Percentiles rank a stretch among this genome's conserved stretches.
Conservation (phyloP, 768 basidiomycete genomes). For the Cystobasidium ongulense region DNA sequence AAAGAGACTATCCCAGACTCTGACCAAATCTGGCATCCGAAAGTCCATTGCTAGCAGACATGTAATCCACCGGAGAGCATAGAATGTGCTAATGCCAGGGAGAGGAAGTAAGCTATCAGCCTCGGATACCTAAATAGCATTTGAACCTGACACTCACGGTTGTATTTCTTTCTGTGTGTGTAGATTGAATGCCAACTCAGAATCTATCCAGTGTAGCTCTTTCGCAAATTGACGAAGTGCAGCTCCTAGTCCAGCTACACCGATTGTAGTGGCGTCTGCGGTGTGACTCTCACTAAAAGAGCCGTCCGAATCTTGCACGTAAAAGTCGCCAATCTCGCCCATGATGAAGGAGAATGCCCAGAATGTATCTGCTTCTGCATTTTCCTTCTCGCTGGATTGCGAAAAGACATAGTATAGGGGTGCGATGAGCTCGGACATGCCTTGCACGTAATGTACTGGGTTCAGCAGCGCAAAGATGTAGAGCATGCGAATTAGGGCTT, state of each 20-base stretch:
- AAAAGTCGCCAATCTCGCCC: slow-evolving; percentile 27
- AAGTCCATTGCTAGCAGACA: slow-evolving; percentile 26
- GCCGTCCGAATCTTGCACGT: slow-evolving; percentile 29
- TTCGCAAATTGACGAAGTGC: slow-evolving; percentile 14
- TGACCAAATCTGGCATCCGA: slow-evolving; percentile 24
- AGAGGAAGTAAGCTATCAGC: too few relatives aligned
- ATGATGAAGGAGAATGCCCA: slow-evolving; percentile 25
- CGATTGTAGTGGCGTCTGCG: background rate
- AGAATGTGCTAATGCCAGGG: slow-evolving; percentile 24
- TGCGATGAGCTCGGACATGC: slow-evolving; percentile 30
- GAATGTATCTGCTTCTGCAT: slow-evolving; percentile 30
- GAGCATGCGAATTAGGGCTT: slow-evolving; percentile 17
- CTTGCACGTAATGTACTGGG: slow-evolving; percentile 29
- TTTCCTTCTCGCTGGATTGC: background rate
- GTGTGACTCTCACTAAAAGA: background rate
- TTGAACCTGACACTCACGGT: slow-evolving; percentile 14
- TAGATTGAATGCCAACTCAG: slow-evolving; percentile 10
- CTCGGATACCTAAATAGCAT: too few relatives aligned
- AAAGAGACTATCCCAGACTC: slow-evolving; percentile 26
- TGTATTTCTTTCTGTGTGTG: slow-evolving; percentile 18
- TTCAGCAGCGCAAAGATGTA: slow-evolving; percentile 29
- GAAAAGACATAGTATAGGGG: slow-evolving; percentile 29
- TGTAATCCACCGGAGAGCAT: slow-evolving; percentile 28
- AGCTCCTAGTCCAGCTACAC: slow-evolving; percentile 21
- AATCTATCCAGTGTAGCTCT: slow-evolving; percentile 26